A percentile compares a stretch with the other conserved stretches of the same genome.
Conservation (phyloP, 2,329 filamentous ascomycete species). For the Ophiocordyceps unilateralis region DNA sequence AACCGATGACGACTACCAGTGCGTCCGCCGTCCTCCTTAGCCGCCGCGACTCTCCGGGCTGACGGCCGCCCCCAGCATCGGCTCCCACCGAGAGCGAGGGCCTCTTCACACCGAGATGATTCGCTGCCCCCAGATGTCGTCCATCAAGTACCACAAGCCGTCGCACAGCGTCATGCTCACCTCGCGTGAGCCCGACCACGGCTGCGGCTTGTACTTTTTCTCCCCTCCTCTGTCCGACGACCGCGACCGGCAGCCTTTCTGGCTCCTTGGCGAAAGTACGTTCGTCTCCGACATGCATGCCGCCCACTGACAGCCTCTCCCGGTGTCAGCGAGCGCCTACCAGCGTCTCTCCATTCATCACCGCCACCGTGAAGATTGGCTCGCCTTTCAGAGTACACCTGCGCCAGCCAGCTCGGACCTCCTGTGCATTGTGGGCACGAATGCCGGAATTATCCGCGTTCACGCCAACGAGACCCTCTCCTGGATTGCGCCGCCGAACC, state of each 20-base stretch:
- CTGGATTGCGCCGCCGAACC: constrained; percentile 15
- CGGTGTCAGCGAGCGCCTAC: constrained; percentile 12
- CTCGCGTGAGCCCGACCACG: constrained; percentile 15
- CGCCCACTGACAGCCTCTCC: neutral
- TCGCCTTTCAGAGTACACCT: constrained; percentile 23
- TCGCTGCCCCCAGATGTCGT: constrained; percentile 23
- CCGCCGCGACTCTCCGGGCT: neutral
- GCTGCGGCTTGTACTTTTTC: constrained; percentile 19
- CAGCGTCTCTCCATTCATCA: constrained; percentile 13
- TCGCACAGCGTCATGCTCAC: constrained; percentile 25
- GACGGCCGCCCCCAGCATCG: constrained; percentile 2
- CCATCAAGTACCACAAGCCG: constrained; percentile 27
- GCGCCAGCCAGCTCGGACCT: constrained; percentile 21
- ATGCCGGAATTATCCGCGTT: constrained; percentile 25
- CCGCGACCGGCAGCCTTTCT: constrained; percentile 14
- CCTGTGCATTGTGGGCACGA: constrained; percentile 30
- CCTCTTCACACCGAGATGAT: constrained; percentile 17
- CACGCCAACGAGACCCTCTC: constrained; percentile 12
- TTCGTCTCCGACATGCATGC: neutral
- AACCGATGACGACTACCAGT: constrained; percentile 23
- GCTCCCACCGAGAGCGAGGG: constrained; percentile 1
- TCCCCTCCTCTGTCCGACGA: constrained; percentile 14
- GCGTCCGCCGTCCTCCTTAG: neutral
- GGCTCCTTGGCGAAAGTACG: constrained; percentile 21
- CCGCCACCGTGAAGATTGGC: constrained; percentile 10